Conservation (phyloP, 208 protist genomes). For the Acanthamoeba sp. region DNA sequence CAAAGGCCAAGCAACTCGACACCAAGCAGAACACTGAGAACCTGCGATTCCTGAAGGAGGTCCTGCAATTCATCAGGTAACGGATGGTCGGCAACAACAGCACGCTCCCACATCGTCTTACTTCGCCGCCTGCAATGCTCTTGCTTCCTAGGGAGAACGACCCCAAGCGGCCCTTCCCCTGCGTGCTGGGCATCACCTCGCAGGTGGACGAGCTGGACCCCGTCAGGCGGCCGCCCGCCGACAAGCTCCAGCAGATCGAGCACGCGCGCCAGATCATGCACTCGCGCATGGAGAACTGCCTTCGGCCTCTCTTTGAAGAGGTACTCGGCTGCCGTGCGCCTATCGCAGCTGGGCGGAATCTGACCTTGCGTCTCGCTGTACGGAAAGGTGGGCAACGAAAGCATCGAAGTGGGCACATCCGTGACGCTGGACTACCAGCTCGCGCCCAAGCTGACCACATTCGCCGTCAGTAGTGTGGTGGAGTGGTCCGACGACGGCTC, state of each 20-base stretch:
- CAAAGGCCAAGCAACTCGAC: not conserved
- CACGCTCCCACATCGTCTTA: too few species aligned
- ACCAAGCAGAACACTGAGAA: not conserved
- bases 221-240: not conserved
- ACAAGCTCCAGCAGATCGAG: not conserved
- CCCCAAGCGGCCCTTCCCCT: not conserved
- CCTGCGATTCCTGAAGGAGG: not conserved
- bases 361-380: not conserved
- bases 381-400: not conserved
- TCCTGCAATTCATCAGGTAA: not conserved
- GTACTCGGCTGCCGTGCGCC: not conserved
- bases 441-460: not conserved
- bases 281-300: not conserved
- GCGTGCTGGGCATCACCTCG: not conserved
- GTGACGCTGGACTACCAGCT: not conserved
- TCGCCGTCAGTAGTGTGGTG: not conserved
- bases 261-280: not conserved
- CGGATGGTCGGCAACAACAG: too few species aligned
- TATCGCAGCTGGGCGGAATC: not conserved
- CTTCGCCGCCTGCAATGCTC: too few species aligned
- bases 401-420: not conserved
- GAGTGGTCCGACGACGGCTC: not conserved
- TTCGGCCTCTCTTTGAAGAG: not conserved
- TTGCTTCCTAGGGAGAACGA: not conserved
- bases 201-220: not conserved